Conservation (phyloP, 2,329 filamentous ascomycete genomes). For the Incumbomyces lentus region DNA sequence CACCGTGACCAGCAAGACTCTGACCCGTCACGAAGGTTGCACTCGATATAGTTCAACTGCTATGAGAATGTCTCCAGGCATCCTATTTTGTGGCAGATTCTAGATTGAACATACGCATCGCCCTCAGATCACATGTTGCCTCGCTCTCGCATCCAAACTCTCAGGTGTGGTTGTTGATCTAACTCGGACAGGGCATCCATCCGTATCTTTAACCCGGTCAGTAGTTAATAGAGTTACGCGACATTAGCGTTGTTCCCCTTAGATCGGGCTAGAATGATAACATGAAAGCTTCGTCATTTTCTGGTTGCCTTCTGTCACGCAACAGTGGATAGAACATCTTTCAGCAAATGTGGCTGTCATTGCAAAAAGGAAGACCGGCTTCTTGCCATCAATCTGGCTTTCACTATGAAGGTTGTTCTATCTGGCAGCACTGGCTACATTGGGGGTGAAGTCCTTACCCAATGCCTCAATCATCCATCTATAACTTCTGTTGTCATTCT, state of each 20-base stretch:
- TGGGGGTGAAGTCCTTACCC: constrained; percentile 43
- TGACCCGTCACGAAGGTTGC: constrained; percentile 21
- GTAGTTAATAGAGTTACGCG: too few species aligned
- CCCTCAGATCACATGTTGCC: too few species aligned
- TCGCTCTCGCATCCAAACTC: too few species aligned
- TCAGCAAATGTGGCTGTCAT: too few species aligned
- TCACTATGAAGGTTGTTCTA: constrained; percentile 49
- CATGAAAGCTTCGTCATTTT: too few species aligned
- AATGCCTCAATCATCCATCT: constrained; percentile 39
- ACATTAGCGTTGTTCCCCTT: too few species aligned
- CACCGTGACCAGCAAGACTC: constrained; percentile 21
- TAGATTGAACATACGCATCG: constrained; percentile 34
- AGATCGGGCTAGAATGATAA: too few species aligned
- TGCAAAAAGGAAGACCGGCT: too few species aligned
- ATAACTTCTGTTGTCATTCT: constrained; percentile 45
- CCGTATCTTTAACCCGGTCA: too few species aligned
- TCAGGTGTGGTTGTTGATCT: constrained; percentile 29
- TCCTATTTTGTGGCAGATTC: constrained; percentile 34
- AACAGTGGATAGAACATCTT: too few species aligned
- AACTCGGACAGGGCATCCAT: too few species aligned
- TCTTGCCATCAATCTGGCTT: neutral
- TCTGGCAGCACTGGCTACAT: constrained; percentile 50
- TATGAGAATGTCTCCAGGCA: constrained; percentile 37
- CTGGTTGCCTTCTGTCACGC: too few species aligned
- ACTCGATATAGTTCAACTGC: constrained; percentile 28